Conservation (phyloP, 495 filamentous ascomycete species). For the Xylona heveae region DNA sequence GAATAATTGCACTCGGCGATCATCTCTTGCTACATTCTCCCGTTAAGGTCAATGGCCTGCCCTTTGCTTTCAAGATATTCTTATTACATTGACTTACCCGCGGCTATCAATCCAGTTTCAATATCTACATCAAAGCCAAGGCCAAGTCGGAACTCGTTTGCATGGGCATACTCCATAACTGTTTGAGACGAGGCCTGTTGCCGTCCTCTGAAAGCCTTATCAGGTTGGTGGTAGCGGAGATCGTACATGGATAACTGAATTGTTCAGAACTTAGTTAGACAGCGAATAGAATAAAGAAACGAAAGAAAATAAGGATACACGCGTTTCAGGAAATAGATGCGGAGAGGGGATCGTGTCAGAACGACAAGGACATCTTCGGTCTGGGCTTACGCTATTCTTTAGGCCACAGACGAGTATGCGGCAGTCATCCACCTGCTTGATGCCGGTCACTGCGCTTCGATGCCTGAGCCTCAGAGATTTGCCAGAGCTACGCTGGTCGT, state of each 20-base stretch:
- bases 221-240: conserved; percentile 7
- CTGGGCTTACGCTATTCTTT: conserved; percentile 4
- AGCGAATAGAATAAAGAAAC: neutral
- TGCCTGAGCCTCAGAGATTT: no score
- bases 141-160: conserved; percentile 2
- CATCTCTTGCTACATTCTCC: neutral
- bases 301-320: neutral
- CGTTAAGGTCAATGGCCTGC: no score
- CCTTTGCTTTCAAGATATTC: no score
- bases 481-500: conserved; percentile 5
- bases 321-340: neutral
- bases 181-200: no score
- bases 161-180: no score
- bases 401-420: conserved; percentile 10
- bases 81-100: conserved; percentile 8
- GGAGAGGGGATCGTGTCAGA: no score
- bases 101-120: conserved; percentile 11
- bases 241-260: conserved; percentile 12
- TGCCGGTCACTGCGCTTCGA: conserved; percentile 4
- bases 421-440: conserved; percentile 8
- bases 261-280: neutral
- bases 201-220: no score
- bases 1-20: neutral
- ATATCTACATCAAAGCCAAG: conserved; percentile 11
- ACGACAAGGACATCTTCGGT: no score